Percentiles rank a stretch among this genome's conserved stretches.
These are phyloP conservation scores for Cymbopogon citratus DNA, from an alignment of 176 grass and related monocot species.

Conservation along the genomic window DNA sequence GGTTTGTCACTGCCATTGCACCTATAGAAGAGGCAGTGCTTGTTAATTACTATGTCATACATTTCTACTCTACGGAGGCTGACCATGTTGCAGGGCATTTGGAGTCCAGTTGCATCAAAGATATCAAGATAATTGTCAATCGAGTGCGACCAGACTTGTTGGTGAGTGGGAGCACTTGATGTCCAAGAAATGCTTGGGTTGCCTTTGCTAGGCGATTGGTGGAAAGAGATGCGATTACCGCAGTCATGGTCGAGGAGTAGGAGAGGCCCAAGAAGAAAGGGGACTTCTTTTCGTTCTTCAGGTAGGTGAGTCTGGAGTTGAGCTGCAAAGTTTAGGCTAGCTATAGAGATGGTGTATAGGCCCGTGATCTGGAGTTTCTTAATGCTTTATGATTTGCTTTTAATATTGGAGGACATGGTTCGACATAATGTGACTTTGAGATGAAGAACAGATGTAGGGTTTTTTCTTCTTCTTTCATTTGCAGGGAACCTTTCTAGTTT, in stretches of 20 bases:
- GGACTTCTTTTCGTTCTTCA: slow-evolving; percentile 69
- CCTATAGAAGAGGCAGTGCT: slow-evolving; percentile 82
- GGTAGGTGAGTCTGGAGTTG: slow-evolving; percentile 23
- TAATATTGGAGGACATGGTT: not conserved
- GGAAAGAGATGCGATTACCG: slow-evolving; percentile 83
- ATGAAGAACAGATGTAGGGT: too few species aligned
- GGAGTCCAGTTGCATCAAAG: slow-evolving; percentile 86
- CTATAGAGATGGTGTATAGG: slow-evolving; percentile 33
- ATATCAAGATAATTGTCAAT: slow-evolving; percentile 92
- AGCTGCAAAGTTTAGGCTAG: not conserved
- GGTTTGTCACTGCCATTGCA: slow-evolving; percentile 90
- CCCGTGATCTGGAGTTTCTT: not conserved
- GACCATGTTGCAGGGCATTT: slow-evolving; percentile 73
- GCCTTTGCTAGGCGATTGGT: slow-evolving; percentile 74
- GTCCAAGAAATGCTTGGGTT: slow-evolving; percentile 94
- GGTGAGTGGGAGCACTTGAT: slow-evolving; percentile 71
- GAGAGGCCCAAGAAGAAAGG: slow-evolving; percentile 63
- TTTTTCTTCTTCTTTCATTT: too few species aligned
- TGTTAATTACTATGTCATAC: slow-evolving; percentile 82
- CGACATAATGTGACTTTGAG: too few species aligned
- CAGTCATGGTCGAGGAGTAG: slow-evolving; percentile 77
- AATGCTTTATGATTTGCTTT: not conserved
- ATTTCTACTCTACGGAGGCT: slow-evolving; percentile 85
- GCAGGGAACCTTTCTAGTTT: too few species aligned
- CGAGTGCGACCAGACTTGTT: slow-evolving; percentile 73